These are phyloP conservation scores for Sclerotiophoma versabilis DNA, from an alignment of 2,329 filamentous ascomycete species.

Conservation along the genomic window DNA sequence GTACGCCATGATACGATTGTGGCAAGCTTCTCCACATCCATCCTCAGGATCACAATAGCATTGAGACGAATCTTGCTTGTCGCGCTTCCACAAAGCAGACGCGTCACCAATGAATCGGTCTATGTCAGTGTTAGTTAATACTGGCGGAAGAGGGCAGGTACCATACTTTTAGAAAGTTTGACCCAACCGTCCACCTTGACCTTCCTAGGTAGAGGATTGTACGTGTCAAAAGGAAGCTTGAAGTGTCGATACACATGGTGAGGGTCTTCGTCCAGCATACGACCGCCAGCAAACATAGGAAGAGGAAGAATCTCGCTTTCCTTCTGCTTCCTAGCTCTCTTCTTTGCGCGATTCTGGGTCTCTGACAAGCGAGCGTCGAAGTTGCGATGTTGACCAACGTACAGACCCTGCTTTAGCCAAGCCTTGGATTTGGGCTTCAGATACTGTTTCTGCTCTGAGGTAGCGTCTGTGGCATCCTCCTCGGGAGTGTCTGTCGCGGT, in stretches of 20 bases:
- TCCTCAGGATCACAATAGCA: conserved; percentile 65
- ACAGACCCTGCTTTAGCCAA: conserved; percentile 84
- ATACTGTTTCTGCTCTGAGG: conserved; percentile 26
- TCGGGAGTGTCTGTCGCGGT: conserved; percentile 27
- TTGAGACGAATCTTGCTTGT: conserved; percentile 74
- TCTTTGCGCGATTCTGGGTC: conserved; percentile 51
- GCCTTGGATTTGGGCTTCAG: conserved; percentile 66
- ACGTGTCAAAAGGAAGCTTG: conserved; percentile 88
- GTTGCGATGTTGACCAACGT: conserved; percentile 74
- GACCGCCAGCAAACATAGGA: conserved; percentile 79
- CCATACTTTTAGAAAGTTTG: conserved; percentile 87
- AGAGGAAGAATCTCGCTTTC: conserved; percentile 70
- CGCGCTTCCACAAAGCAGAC: conserved; percentile 80
- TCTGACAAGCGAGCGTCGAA: conserved; percentile 56
- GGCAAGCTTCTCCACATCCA: conserved; percentile 87
- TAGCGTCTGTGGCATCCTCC: conserved; percentile 20
- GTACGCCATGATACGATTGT: conserved; percentile 96
- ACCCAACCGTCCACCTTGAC: conserved; percentile 93
- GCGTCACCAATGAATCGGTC: conserved; percentile 92
- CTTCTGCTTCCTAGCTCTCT: conserved; percentile 42
- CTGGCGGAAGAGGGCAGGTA: background rate
- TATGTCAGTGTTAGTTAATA: conserved; percentile 47
- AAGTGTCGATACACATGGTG: conserved; percentile 69
- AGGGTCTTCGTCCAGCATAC: conserved; percentile 68
- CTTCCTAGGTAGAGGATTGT: conserved; percentile 83